phyloP scores from a whole-genome alignment of 2,329 filamentous ascomycete species.

The Alternaria arborescens region DNA sequence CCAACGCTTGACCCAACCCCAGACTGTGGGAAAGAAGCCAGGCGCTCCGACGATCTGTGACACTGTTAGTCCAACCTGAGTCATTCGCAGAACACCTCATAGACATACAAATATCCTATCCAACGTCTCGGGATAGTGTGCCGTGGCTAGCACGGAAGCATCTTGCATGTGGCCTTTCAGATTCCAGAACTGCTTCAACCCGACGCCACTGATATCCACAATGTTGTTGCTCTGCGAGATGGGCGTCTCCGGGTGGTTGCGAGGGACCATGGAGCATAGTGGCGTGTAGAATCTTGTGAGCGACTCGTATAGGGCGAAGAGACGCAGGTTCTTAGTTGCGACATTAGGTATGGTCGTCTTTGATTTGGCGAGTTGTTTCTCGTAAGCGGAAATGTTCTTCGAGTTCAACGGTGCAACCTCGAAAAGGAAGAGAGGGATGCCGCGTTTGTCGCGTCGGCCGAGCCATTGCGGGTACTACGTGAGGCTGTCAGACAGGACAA shows the following conservation, averaged over 20 bases:
- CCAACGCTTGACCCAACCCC: constrained; percentile 96
- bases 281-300: constrained; percentile 87
- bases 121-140: constrained; percentile 93
- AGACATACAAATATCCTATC: constrained; percentile 75
- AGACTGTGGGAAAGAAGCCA: constrained; percentile 88
- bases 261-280: constrained; percentile 79
- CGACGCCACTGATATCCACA: constrained; percentile 88
- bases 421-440: constrained; percentile 91
- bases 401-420: constrained; percentile 84
- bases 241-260: constrained; percentile 79
- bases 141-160: constrained; percentile 85
- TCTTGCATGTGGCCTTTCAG: constrained; percentile 93
- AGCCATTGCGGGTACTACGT: constrained; percentile 91
- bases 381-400: constrained; percentile 82
- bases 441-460: constrained; percentile 85
- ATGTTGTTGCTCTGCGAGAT: constrained; percentile 95
- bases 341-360: constrained; percentile 69
- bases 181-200: constrained; percentile 95
- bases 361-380: constrained; percentile 68
- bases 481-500: constrained; percentile 30
- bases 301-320: constrained; percentile 95
- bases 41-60: constrained; percentile 83
- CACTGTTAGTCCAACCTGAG: constrained; percentile 10
- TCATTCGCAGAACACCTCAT: not conserved
- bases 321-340: constrained; percentile 77